A percentile compares a stretch with the other conserved stretches of the same genome.
Conservation (phyloP, 345 rosid species). For the Eucalyptus erythrocorys region DNA sequence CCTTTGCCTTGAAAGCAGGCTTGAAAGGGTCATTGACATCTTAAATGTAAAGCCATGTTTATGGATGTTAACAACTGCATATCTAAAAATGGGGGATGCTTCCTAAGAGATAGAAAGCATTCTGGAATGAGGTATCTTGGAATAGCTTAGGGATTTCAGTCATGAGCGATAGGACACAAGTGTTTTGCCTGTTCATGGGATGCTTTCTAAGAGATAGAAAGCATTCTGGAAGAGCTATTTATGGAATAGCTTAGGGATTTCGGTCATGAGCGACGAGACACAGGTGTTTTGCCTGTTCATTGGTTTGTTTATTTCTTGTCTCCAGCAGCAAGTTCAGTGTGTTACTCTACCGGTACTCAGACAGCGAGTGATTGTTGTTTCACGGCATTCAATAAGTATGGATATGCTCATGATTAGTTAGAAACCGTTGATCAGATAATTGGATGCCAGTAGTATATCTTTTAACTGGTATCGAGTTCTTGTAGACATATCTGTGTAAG, state of each 20-base stretch:
- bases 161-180: too few species aligned
- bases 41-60: not conserved
- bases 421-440: not conserved
- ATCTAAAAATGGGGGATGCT: not conserved
- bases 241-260: not conserved
- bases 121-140: not conserved
- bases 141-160: too few species aligned
- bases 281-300: not conserved
- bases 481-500: not conserved
- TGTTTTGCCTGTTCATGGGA: too few species aligned
- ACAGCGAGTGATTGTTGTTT: not conserved
- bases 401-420: not conserved
- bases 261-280: not conserved
- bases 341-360: not conserved
- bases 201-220: not conserved
- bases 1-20: not conserved
- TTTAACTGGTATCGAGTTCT: not conserved
- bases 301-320: not conserved
- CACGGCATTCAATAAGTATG: not conserved
- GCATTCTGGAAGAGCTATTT: not conserved
- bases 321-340: not conserved
- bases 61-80: not conserved
- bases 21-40: not conserved
- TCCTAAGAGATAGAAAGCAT: not conserved
- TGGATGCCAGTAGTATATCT: not conserved